Base-by-base conservation (phyloP, 805 yeast species). In the Cyberlindnera euphorbiiphila region DNA sequence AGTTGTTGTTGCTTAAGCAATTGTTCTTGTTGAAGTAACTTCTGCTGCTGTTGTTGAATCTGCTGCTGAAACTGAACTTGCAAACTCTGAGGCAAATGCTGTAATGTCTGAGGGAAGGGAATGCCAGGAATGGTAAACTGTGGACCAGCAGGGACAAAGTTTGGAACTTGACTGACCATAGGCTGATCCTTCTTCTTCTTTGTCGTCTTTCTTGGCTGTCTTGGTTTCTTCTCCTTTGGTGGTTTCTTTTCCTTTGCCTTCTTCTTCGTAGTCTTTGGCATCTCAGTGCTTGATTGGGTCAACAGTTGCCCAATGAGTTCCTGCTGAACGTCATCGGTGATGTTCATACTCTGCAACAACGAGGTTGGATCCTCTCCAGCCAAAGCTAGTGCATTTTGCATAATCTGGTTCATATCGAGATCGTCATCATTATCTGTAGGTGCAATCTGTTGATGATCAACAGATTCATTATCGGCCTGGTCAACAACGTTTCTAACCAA, bases 361-460 rank as follows among this genome's bases (percentile, higher is more conserved):
- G 61, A 54, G 14, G 51, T 60, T 11, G 82, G 82, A 42, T 79
- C 76, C 43, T 76, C 81, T 68, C 78, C 76, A 0, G 89, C 93
- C 81, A 84, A 69, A 32, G 75, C 74, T 63, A 83, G 71, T 1
- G 91, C 93, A 60, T 81, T 81, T 46, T 80, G 86, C 69, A 83
- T 71, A 46, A 83, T 83, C 47, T 76, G 82, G 50, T 76, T 79
- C 76, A 83, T 69, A 50, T 81, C 85, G 41, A 81, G 63, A 19
- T 73, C 76, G 22, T 66, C 74, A 25, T 64, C 72, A 25, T 57
- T 51, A 29, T 11, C 24, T 21, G 24, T 9, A 11, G 24, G 24
- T 21, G 34, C n/a, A 13, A 16, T 14, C n/a, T 41, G 43, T 16
- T 32, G 38, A n/a, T 30, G 13, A n/a, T 43, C 20, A 5, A 47